Percentiles rank a stretch among this genome's conserved stretches.
Evolutionary conservation across 495 filamentous ascomycete genomes (phyloP).

Genomic region (Elaphomyces granulatus): DNA sequence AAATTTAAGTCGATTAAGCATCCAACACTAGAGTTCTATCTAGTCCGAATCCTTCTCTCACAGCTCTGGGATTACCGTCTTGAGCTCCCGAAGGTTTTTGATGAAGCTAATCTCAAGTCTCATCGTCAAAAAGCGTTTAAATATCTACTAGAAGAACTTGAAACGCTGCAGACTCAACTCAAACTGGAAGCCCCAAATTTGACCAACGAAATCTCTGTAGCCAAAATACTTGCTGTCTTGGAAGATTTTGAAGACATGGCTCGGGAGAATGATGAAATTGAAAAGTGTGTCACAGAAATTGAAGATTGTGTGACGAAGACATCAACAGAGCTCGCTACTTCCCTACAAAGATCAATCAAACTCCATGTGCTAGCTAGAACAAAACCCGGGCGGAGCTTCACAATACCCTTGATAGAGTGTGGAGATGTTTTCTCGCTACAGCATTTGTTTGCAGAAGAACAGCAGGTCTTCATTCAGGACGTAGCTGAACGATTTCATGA

Average conservation of each 20-base stretch:
- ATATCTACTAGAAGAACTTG: constrained; percentile 25
- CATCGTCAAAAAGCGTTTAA: constrained; percentile 25
- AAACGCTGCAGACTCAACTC: constrained; percentile 22
- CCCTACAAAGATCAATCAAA: constrained; percentile 22
- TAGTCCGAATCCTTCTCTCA: constrained; percentile 20
- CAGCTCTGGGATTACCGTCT: constrained; percentile 27
- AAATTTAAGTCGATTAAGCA: constrained; percentile 20
- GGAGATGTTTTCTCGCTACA: constrained; percentile 25
- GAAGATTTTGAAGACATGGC: constrained; percentile 33
- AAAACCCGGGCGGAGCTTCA: constrained; percentile 18
- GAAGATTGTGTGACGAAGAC: constrained; percentile 17
- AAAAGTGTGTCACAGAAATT: constrained; percentile 27
- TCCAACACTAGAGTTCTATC: background rate
- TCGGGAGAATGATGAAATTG: constrained; percentile 23
- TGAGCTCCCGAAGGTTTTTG: constrained; percentile 17
- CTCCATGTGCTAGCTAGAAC: constrained; percentile 26
- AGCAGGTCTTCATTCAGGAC: constrained; percentile 28
- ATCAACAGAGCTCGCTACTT: constrained; percentile 12
- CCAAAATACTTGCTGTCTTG: constrained; percentile 30
- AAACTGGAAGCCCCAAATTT: background rate
- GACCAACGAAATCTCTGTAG: constrained; percentile 23
- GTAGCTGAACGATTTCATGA: constrained; percentile 24
- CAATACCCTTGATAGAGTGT: constrained; percentile 21
- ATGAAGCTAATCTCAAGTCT: constrained; percentile 19
- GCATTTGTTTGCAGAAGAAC: constrained; percentile 29